Evolutionary conservation across 495 filamentous ascomycete genomes (phyloP).

Genomic region (Parathielavia appendiculata): DNA sequence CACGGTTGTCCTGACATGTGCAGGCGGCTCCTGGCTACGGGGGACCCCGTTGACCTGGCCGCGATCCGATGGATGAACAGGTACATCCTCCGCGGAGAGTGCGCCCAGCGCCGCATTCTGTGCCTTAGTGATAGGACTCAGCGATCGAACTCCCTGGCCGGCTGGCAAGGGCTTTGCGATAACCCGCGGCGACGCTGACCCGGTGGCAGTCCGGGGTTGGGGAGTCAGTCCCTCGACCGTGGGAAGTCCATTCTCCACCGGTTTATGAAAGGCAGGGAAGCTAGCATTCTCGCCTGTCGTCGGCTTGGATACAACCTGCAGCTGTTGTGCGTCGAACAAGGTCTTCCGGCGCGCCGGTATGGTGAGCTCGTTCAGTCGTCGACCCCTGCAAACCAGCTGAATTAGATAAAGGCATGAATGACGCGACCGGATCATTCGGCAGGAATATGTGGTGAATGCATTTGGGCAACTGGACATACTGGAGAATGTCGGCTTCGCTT

Average conservation of each 20-base stretch:
- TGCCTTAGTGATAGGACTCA: neutral
- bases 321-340: constrained; percentile 32
- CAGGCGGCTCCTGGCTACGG: neutral
- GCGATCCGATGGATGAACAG: neutral
- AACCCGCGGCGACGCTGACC: neutral
- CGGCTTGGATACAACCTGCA: constrained; percentile 18
- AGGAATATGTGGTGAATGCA: constrained; percentile 15
- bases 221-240: neutral
- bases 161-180: neutral
- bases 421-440: constrained; percentile 24
- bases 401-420: constrained; percentile 9
- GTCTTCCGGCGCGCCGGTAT: constrained; percentile 55
- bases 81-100: neutral
- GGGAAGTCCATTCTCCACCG: constrained; percentile 12
- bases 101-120: neutral
- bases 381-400: constrained; percentile 50
- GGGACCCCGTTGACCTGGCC: constrained; percentile 6
- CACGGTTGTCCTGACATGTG: neutral
- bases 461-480: constrained; percentile 51
- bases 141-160: neutral
- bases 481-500: constrained; percentile 65
- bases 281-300: constrained; percentile 23
- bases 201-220: neutral
- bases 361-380: constrained; percentile 63
- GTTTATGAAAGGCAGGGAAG: neutral